Evolutionary conservation across 192 early-diverging fungal species (phyloP), one percentile per base, ranked within the genome.

Genomic region (Thoreauomyces humboldtii): DNA sequence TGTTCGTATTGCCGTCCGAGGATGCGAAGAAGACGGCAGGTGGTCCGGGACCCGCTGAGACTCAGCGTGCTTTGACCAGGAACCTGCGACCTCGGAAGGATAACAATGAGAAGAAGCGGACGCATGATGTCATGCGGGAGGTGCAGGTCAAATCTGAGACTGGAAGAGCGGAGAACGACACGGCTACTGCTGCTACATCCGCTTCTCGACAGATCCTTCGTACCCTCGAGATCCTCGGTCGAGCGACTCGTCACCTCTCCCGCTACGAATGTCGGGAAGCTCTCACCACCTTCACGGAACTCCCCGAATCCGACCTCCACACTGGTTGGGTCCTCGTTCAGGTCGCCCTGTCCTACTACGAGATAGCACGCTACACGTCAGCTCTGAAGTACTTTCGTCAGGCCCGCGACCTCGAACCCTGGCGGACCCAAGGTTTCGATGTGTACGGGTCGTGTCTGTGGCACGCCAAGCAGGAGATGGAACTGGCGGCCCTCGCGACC

Each of bases 391-490:
- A 63, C 50, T 74, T 70, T 61, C 48, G 62, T 15, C 22, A 29
- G 12, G 51, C 25, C 50, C 81, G 88, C 25, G 46, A 78, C 14
- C 29, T 87, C 32, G 92, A 92, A 35, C 88, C 90, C 7, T 86
- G 81, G 67, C 81, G 89, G 2, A 62, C 87, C 27, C 80, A 83
- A 31, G 87, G 87, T 43, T 89, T 95, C 89, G 94, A 96, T 55
- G 67, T 87, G 6, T 95, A 89, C 63, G 91, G 91, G 19, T 89
- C 89, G 11, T 79, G 86, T 29, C 67, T 96, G 36, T 96, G 94
- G 94, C 93, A 95, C 61, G 68, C 91, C 50, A 79, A 79, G 45
- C 79, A 86, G 61, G 88, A 90, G 25, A 82, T 83, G 15, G 72
- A 69, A 36, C 76, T 95, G 41, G 86, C 87, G 12, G 77, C 80